Conservation (phyloP, 1,284 basidiomycete species). For the Phellopilus nigrolimitatus region DNA sequence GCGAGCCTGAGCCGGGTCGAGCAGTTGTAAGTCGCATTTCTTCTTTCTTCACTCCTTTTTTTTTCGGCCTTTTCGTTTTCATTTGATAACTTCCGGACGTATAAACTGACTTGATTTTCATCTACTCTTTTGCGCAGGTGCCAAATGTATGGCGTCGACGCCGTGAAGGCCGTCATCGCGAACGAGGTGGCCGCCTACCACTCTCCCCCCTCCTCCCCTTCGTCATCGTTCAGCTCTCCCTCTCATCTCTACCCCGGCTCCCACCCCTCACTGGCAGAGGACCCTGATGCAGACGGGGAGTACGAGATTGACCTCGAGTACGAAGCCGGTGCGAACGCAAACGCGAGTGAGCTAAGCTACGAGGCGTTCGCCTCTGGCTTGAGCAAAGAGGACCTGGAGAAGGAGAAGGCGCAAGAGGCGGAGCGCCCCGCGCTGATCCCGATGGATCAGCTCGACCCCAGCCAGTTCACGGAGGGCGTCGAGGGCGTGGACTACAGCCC, state of each 20-base stretch:
- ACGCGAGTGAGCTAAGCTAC: not conserved
- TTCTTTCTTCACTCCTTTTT: not conserved
- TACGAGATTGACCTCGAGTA: constrained; percentile 4
- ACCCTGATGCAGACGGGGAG: constrained; percentile 9
- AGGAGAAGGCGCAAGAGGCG: not conserved
- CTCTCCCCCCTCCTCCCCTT: too few species aligned
- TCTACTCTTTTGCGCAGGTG: not conserved
- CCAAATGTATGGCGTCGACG: constrained; percentile 10
- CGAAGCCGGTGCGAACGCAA: not conserved
- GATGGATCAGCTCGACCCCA: not conserved
- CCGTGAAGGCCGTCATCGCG: constrained; percentile 5
- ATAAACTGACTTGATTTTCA: not conserved
- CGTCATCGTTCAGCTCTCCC: not conserved
- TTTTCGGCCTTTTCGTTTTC: not conserved
- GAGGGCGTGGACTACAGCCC: too few species aligned
- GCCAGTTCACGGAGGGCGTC: not conserved
- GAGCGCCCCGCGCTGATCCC: not conserved
- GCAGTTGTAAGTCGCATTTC: constrained; percentile 3
- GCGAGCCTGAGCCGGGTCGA: constrained; percentile 11
- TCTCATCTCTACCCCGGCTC: not conserved
- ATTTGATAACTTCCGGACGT: not conserved
- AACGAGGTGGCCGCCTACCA: not conserved
- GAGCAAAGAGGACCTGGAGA: not conserved
- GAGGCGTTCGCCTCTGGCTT: not conserved
- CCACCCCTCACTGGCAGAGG: not conserved